Conservation (phyloP, 2,329 filamentous ascomycete species). For the Clonostachys byssicola region DNA sequence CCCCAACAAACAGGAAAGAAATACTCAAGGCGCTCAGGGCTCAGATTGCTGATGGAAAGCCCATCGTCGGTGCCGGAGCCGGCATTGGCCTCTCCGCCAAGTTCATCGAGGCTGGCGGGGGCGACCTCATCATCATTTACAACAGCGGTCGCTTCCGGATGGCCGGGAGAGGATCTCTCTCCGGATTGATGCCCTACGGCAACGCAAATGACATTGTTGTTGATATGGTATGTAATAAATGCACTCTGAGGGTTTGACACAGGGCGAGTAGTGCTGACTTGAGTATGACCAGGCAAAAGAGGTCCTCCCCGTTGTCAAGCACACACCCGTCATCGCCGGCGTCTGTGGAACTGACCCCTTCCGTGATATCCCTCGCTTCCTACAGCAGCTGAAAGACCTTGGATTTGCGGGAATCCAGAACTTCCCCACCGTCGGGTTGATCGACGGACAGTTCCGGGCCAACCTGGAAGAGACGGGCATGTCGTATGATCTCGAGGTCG, state of each 20-base stretch:
- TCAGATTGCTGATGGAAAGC: slow-evolving; percentile 47
- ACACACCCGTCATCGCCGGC: slow-evolving; percentile 64
- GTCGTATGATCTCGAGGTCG: slow-evolving; percentile 63
- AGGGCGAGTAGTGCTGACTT: too few species aligned
- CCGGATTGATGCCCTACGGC: slow-evolving; percentile 67
- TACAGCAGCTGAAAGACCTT: slow-evolving; percentile 53
- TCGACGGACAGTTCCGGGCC: slow-evolving; percentile 63
- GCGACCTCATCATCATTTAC: slow-evolving; percentile 68
- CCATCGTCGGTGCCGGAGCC: slow-evolving; percentile 66
- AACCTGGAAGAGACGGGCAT: slow-evolving; percentile 71
- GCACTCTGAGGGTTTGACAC: too few species aligned
- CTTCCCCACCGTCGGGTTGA: slow-evolving; percentile 68
- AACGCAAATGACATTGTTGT: slow-evolving; percentile 68
- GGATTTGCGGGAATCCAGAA: slow-evolving; percentile 71
- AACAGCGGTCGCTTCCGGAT: slow-evolving; percentile 71
- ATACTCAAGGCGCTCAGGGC: slow-evolving; percentile 50
- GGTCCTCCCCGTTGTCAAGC: slow-evolving; percentile 59
- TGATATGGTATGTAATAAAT: slow-evolving; percentile 43
- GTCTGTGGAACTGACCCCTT: slow-evolving; percentile 71
- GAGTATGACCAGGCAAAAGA: slow-evolving; percentile 39
- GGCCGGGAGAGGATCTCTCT: slow-evolving; percentile 65
- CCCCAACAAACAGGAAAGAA: slow-evolving; percentile 50
- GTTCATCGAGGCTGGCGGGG: slow-evolving; percentile 63
- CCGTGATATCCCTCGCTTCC: slow-evolving; percentile 55
- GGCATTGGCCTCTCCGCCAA: slow-evolving; percentile 69